phyloP scores from a whole-genome alignment of 2,329 filamentous ascomycete species.

The Colletotrichum sp. region DNA sequence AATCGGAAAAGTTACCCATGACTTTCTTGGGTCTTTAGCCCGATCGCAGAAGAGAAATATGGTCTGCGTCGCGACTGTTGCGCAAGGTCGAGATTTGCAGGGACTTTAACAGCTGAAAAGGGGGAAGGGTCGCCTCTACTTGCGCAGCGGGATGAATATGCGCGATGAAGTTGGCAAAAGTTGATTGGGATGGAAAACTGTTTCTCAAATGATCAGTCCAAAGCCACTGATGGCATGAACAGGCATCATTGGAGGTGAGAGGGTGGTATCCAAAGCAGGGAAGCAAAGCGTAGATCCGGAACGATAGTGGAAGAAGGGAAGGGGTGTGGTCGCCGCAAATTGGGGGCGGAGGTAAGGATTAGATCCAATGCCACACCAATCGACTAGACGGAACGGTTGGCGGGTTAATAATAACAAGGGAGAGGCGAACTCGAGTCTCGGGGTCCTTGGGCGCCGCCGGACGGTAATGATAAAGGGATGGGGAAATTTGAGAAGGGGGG shows the following conservation, averaged over 20 bases:
- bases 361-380: neutral
- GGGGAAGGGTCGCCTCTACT: neutral
- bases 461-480: neutral
- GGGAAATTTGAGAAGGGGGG: neutral
- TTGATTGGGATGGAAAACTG: neutral
- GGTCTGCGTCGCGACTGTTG: neutral
- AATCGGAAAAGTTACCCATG: conserved; percentile 16
- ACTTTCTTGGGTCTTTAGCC: neutral
- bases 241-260: conserved; percentile 5
- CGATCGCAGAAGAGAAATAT: neutral
- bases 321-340: conserved; percentile 2
- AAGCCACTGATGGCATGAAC: conserved; percentile 19
- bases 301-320: neutral
- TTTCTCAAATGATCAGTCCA: neutral
- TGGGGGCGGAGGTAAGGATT: neutral
- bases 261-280: conserved; percentile 3
- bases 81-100: neutral
- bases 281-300: conserved; percentile 9
- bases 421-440: neutral
- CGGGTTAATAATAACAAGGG: neutral
- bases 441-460: neutral
- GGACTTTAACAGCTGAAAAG: neutral
- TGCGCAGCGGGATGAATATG: neutral
- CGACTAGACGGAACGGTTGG: neutral
- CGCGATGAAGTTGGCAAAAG: neutral